Conservation (phyloP, 495 filamentous ascomycete species). For the Penicillium lividum region DNA sequence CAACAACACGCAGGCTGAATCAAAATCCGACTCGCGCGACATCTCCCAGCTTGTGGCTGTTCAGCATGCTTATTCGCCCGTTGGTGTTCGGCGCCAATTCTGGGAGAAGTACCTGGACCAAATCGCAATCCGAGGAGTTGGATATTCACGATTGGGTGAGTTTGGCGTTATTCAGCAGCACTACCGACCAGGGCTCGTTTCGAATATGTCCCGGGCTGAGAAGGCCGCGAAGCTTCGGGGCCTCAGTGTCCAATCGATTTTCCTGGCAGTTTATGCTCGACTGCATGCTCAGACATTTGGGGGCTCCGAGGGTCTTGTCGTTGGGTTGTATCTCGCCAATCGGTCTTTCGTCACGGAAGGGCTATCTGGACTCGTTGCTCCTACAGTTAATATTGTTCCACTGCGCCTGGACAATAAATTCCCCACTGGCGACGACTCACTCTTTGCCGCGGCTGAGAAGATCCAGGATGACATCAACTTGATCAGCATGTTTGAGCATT, state of each 20-base stretch:
- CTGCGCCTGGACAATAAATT: constrained; percentile 29
- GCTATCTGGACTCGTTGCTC: constrained; percentile 29
- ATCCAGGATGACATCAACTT: constrained; percentile 36
- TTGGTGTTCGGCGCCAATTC: constrained; percentile 29
- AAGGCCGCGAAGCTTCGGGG: constrained; percentile 28
- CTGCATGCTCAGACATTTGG: constrained; percentile 24
- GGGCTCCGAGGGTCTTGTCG: constrained; percentile 15
- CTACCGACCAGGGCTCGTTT: constrained; percentile 33
- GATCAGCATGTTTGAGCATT: constrained; percentile 34
- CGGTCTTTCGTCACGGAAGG: constrained; percentile 31
- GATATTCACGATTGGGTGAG: constrained; percentile 2
- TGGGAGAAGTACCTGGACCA: constrained; percentile 34
- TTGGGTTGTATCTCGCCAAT: constrained; percentile 42
- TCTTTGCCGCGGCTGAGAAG: constrained; percentile 25
- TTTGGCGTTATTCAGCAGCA: constrained; percentile 27
- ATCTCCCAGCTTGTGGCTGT: constrained; percentile 34
- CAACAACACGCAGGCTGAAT: constrained; percentile 6
- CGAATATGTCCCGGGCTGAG: constrained; percentile 30
- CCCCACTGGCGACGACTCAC: constrained; percentile 13
- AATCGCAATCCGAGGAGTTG: constrained; percentile 9
- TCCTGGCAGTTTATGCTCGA: constrained; percentile 37
- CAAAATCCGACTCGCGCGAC: constrained; percentile 11
- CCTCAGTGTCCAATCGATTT: constrained; percentile 36
- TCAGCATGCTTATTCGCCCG: constrained; percentile 30
- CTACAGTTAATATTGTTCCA: constrained; percentile 41